Conservation (phyloP, 768 basidiomycete species). For the Collybia mongolica region DNA sequence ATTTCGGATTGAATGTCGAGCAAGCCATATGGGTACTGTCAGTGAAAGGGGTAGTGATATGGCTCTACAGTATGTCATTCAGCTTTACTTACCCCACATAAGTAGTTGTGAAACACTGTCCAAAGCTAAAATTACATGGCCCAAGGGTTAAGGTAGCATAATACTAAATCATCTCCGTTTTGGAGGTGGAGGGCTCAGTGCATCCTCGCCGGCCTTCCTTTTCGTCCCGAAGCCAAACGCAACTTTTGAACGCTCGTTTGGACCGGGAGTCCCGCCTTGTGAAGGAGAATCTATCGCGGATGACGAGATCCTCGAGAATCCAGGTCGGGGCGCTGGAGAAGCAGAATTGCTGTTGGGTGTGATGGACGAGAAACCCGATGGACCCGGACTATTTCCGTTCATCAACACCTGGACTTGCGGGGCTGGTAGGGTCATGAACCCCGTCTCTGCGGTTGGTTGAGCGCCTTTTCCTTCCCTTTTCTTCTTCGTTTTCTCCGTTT, state of each 20-base stretch:
- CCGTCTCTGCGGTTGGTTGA: constrained; percentile 46
- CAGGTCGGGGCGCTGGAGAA: constrained; percentile 69
- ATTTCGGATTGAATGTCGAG: too few relatives aligned
- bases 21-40: too few relatives aligned
- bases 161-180: constrained; percentile 45
- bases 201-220: constrained; percentile 76
- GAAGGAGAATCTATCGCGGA: constrained; percentile 54
- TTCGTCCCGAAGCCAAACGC: constrained; percentile 77
- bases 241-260: constrained; percentile 70
- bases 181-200: constrained; percentile 60
- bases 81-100: too few relatives aligned
- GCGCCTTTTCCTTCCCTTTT: constrained; percentile 70
- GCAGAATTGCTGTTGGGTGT: constrained; percentile 34
- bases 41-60: too few relatives aligned
- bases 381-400: constrained; percentile 48
- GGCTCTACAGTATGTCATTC: too few relatives aligned
- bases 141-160: neutral
- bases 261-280: constrained; percentile 55
- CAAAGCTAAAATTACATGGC: neutral
- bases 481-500: constrained; percentile 79
- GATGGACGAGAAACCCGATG: constrained; percentile 30
- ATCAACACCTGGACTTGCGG: constrained; percentile 40
- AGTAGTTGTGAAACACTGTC: neutral
- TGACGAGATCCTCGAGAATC: constrained; percentile 70
- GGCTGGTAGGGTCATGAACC: constrained; percentile 74